Evolutionary conservation across 2,329 filamentous ascomycete species (phyloP).

Genomic region (Trichoderma brevicompactum): DNA sequence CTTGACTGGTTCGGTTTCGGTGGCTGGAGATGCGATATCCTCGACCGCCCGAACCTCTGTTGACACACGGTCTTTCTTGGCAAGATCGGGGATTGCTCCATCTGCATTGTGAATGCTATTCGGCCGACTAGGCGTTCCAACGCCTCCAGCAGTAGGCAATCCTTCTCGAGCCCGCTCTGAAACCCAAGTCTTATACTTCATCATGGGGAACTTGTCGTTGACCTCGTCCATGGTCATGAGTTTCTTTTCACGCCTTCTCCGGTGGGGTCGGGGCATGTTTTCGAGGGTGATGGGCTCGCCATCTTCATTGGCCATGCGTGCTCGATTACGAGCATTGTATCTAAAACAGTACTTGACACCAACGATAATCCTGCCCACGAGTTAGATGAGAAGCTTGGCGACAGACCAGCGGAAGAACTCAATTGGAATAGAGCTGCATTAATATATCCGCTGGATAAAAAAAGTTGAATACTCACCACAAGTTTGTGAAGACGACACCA

Average conservation of each 20-base stretch:
- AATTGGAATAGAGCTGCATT: not conserved
- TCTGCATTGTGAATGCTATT: conserved; percentile 73
- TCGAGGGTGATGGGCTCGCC: conserved; percentile 88
- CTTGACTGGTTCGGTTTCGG: conserved; percentile 32
- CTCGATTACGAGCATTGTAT: conserved; percentile 92
- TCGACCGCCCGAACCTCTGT: conserved; percentile 45
- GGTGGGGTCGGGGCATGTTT: conserved; percentile 81
- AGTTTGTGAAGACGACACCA: conserved; percentile 96
- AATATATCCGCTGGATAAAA: not conserved
- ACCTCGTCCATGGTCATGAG: conserved; percentile 99
- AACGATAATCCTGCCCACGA: conserved; percentile 83
- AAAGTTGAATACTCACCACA: conserved; percentile 71
- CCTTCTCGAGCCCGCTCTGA: conserved; percentile 81
- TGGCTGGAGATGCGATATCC: conserved; percentile 30
- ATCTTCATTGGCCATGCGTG: conserved; percentile 75
- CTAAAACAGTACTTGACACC: conserved; percentile 99
- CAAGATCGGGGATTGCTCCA: conserved; percentile 53
- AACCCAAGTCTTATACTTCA: conserved; percentile 96
- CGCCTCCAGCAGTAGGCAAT: conserved; percentile 80
- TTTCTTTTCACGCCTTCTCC: conserved; percentile 93
- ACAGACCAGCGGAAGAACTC: not conserved
- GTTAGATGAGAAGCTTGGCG: conserved; percentile 1
- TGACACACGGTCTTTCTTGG: conserved; percentile 52
- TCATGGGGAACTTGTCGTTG: conserved; percentile 93
- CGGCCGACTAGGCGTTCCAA: conserved; percentile 74